phyloP scores from a whole-genome alignment of 148 eudicot species.

The Vaccinium vitisidaea region DNA sequence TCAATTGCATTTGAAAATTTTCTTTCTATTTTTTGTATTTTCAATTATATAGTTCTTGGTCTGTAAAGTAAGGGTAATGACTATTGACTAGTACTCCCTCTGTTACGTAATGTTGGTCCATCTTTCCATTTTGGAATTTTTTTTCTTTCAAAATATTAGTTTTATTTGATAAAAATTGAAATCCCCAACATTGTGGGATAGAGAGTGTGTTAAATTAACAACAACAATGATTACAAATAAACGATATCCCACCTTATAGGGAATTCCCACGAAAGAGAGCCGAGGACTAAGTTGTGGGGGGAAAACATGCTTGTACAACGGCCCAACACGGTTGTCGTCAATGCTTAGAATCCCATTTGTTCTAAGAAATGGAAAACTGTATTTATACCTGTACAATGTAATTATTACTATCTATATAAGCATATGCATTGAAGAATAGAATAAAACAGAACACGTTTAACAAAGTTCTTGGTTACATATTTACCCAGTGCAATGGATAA shows the following conservation, averaged over 20 bases:
- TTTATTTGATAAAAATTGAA: no score
- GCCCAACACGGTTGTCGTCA: conserved; percentile 48
- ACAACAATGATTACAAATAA: not conserved
- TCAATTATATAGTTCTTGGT: no score
- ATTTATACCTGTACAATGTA: conserved; percentile 30
- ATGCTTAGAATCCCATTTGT: conserved; percentile 35
- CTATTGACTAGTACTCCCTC: no score
- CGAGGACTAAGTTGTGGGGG: conserved; percentile 55
- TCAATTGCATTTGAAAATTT: no score
- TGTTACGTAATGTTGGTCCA: no score
- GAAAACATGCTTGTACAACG: conserved; percentile 53
- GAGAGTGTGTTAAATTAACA: not conserved
- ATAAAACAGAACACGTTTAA: not conserved
- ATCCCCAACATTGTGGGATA: no score
- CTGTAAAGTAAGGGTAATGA: no score
- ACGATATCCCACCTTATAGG: conserved; percentile 28
- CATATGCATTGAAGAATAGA: not conserved
- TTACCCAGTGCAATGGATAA: conserved; percentile 65
- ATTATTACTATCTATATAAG: not conserved
- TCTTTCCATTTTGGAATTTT: no score
- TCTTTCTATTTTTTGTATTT: no score
- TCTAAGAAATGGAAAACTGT: conserved; percentile 32
- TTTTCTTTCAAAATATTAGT: no score
- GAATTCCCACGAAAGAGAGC: conserved; percentile 58
- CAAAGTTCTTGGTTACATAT: not conserved